phyloP scores from a whole-genome alignment of 257 asterid genomes.

The Oldenlandia corymbosa region DNA sequence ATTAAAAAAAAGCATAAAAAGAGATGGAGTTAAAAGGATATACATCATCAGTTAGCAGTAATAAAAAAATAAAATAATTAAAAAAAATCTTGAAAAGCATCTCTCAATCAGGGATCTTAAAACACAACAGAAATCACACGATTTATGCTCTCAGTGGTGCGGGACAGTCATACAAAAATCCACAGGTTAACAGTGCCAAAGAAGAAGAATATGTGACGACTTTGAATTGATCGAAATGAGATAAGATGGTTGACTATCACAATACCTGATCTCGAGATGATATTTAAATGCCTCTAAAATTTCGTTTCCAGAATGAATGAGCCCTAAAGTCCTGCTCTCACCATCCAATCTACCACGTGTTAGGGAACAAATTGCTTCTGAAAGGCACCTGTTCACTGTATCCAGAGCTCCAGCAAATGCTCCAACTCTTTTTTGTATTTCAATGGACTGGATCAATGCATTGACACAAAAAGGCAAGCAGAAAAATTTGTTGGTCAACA shows the following conservation, averaged over 20 bases:
- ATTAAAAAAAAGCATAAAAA: too few species aligned
- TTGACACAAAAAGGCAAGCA: constrained; percentile 1
- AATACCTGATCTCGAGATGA: constrained; percentile 76
- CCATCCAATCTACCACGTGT: constrained; percentile 92
- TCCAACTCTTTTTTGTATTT: constrained; percentile 86
- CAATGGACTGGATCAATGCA: constrained; percentile 71
- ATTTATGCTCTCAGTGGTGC: not conserved
- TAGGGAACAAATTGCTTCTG: constrained; percentile 86
- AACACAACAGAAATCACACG: too few species aligned
- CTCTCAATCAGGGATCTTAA: too few species aligned
- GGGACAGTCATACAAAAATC: too few species aligned
- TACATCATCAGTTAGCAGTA: too few species aligned
- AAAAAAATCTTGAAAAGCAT: too few species aligned
- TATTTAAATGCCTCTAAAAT: constrained; percentile 80
- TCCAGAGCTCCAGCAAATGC: constrained; percentile 89
- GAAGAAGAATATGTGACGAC: not conserved
- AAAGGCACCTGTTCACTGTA: constrained; percentile 75
- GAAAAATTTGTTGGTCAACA: not conserved
- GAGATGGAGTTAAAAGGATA: too few species aligned
- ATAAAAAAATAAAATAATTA: too few species aligned
- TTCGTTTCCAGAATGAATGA: constrained; percentile 79
- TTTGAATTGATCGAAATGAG: not conserved
- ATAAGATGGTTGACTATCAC: not conserved
- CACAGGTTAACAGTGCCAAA: too few species aligned
- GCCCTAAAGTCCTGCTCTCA: constrained; percentile 80